These are phyloP conservation scores for Phytopythium cucurbitacearum DNA, from an alignment of 352 stramenopile species.

Conservation along the genomic window DNA sequence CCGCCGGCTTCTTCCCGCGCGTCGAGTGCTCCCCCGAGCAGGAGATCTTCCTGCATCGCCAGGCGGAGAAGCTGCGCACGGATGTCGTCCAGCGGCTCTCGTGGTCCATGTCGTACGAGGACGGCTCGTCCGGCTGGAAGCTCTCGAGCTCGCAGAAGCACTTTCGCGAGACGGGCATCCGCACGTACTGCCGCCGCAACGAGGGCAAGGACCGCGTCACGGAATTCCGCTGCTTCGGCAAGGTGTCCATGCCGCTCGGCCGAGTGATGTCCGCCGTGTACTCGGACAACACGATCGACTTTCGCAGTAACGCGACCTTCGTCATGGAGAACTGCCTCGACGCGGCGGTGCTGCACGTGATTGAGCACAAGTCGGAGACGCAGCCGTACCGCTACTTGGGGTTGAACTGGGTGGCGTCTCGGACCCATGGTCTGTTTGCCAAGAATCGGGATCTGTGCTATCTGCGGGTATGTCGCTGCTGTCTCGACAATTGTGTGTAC, in stretches of 20 bases:
- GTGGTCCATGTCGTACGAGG: constrained; percentile 62
- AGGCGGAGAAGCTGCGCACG: constrained; percentile 29
- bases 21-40: constrained; percentile 38
- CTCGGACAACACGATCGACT: constrained; percentile 55
- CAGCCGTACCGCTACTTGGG: constrained; percentile 55
- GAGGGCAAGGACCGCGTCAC: constrained; percentile 30
- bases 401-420: constrained; percentile 59
- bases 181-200: constrained; percentile 45
- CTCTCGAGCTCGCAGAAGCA: constrained; percentile 64
- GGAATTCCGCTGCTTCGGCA: constrained; percentile 67
- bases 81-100: constrained; percentile 35
- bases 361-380: constrained; percentile 29
- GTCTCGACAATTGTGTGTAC: not conserved
- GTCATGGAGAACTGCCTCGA: constrained; percentile 58
- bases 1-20: constrained; percentile 37
- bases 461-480: constrained; percentile 22
- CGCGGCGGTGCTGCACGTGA: constrained; percentile 49
- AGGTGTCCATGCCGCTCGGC: constrained; percentile 40
- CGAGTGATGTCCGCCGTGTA: constrained; percentile 50
- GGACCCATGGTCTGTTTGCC: constrained; percentile 38
- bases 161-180: constrained; percentile 60
- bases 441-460: constrained; percentile 65
- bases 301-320: constrained; percentile 48
- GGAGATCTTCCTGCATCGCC: constrained; percentile 22
- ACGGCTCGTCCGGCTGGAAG: constrained; percentile 56